Evolutionary conservation across 208 protist species (phyloP).

Genomic region (Leishmania braziliensis): DNA sequence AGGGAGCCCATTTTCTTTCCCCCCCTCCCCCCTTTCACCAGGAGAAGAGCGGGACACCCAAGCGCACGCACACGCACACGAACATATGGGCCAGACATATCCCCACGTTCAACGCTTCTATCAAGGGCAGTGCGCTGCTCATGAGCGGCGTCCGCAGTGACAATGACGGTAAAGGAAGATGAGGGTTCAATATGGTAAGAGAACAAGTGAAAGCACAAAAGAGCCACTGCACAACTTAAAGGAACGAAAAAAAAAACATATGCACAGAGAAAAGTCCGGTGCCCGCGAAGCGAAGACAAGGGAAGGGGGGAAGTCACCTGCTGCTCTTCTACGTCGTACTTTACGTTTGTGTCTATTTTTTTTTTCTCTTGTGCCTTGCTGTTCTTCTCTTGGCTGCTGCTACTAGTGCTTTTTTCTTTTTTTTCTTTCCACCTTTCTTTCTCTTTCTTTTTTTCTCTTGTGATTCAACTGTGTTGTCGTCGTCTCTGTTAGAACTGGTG

Average conservation of each 20-base stretch:
- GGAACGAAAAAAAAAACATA: neutral
- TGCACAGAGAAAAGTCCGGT: neutral
- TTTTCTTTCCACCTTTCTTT: conserved; percentile 8
- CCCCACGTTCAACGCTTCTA: neutral
- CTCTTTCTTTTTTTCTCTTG: conserved; percentile 9
- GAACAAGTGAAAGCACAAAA: neutral
- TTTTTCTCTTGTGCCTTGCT: neutral
- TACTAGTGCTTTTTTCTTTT: neutral
- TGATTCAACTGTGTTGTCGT: neutral
- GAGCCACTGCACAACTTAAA: neutral
- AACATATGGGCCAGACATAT: neutral
- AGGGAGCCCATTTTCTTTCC: neutral
- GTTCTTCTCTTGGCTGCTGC: conserved; percentile 23
- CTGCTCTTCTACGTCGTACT: neutral
- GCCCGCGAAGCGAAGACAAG: neutral
- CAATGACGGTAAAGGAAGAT: neutral
- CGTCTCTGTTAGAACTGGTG: conserved; percentile 4
- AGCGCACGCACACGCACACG: conserved; percentile 7
- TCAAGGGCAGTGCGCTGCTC: neutral
- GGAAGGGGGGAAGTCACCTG: neutral
- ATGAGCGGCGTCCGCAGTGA: neutral
- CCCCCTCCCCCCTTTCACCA: neutral
- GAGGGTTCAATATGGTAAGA: neutral
- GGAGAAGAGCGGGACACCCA: conserved; percentile 2
- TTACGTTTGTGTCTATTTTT: neutral